Conservation (phyloP, 1,284 basidiomycete species). For the Pseudozyma flocculosa region DNA sequence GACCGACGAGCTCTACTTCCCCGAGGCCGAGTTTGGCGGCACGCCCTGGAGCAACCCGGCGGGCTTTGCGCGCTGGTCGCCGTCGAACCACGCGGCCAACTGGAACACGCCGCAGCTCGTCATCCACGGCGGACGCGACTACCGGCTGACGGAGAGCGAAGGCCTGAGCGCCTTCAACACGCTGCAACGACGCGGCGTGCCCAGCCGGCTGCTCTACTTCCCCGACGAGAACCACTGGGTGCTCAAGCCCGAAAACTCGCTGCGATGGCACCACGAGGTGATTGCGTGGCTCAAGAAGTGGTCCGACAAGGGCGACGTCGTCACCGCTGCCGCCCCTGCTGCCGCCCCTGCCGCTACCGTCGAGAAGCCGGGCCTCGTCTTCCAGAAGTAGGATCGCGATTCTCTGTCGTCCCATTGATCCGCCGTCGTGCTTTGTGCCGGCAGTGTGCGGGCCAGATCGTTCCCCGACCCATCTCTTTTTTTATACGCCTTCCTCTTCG, state of each 20-base stretch:
- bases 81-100: slow-evolving; percentile 14
- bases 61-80: slow-evolving; percentile 19
- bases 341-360: no score
- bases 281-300: slow-evolving; percentile 39
- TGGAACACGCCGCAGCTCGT: slow-evolving; percentile 49
- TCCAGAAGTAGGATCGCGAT: not conserved
- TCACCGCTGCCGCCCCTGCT: no score
- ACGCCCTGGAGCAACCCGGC: slow-evolving; percentile 19
- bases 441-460: no score
- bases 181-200: slow-evolving; percentile 40
- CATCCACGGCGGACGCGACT: slow-evolving; percentile 45
- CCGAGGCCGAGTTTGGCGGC: slow-evolving; percentile 42
- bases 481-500: no score
- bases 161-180: slow-evolving; percentile 40
- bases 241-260: slow-evolving; percentile 23
- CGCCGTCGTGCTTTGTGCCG: no score
- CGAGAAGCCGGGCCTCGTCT: not conserved
- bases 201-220: slow-evolving; percentile 41
- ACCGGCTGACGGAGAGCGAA: slow-evolving; percentile 21
- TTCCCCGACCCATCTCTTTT: no score
- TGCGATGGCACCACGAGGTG: slow-evolving; percentile 45
- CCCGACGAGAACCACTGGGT: slow-evolving; percentile 46
- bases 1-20: slow-evolving; percentile 51
- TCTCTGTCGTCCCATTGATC: no score
- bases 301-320: not conserved